phyloP scores from a whole-genome alignment of 116 monocot genomes.

The Thalassia testudinum region DNA sequence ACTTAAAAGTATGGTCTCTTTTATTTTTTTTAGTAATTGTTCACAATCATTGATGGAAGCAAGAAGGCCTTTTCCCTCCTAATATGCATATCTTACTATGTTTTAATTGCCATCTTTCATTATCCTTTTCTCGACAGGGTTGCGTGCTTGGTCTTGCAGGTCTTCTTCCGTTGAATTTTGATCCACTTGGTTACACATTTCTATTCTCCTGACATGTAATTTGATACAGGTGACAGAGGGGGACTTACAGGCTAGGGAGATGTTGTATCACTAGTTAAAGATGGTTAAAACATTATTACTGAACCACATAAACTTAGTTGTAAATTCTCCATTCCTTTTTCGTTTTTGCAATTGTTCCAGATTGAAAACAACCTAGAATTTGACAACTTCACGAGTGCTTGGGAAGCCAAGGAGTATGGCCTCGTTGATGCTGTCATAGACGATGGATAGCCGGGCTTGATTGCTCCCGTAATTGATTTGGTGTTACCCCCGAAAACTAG shows the following conservation, averaged over 20 bases:
- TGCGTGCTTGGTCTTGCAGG: background rate
- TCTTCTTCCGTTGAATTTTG: background rate
- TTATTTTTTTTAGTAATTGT: no score
- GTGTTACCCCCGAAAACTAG: slow-evolving; percentile 70
- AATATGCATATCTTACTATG: background rate
- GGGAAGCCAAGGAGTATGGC: slow-evolving; percentile 96
- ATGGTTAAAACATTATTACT: slow-evolving; percentile 52
- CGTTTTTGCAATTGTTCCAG: slow-evolving; percentile 13
- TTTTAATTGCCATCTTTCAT: background rate
- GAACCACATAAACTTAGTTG: background rate
- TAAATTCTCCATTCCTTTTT: background rate
- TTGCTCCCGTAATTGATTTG: slow-evolving; percentile 67
- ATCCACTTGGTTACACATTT: background rate
- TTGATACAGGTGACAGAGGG: slow-evolving; percentile 76
- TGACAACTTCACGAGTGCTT: slow-evolving; percentile 93
- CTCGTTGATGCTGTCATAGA: slow-evolving; percentile 81
- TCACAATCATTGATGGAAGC: no score
- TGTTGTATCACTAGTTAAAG: slow-evolving; percentile 88
- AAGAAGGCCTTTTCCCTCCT: background rate
- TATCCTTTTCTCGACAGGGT: background rate
- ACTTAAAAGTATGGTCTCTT: no score
- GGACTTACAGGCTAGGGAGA: slow-evolving; percentile 69
- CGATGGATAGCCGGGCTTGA: slow-evolving; percentile 80
- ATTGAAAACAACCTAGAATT: slow-evolving; percentile 70
- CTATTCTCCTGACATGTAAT: slow-evolving; percentile 7